These are phyloP conservation scores for Colletotrichum camelliae DNA, from an alignment of 2,329 filamentous ascomycete genomes.

Conservation along the genomic window DNA sequence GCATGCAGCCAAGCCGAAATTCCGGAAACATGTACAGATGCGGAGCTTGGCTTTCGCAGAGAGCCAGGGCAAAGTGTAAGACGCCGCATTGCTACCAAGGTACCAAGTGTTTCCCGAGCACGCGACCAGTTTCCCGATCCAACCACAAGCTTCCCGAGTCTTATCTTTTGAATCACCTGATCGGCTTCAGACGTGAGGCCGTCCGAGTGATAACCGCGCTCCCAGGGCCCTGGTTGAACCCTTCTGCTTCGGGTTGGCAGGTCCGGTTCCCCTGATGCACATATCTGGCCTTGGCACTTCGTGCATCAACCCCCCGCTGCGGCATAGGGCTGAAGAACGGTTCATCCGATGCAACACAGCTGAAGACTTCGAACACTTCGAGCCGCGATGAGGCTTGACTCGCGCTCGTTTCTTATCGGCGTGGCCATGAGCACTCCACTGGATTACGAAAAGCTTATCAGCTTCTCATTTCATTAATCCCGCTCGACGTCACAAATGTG, in stretches of 20 bases:
- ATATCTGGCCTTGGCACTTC: not conserved
- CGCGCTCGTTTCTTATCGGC: not conserved
- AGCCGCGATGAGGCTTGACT: not conserved
- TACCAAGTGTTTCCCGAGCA: not conserved
- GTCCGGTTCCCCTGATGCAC: not conserved
- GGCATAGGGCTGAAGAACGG: not conserved
- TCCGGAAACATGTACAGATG: not conserved
- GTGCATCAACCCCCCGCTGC: not conserved
- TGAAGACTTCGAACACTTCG: not conserved
- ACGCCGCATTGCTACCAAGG: not conserved
- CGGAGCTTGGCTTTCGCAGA: not conserved
- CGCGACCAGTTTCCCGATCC: not conserved
- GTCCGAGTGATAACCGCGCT: not conserved
- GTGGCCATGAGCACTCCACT: not conserved
- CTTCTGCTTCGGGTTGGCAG: not conserved
- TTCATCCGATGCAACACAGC: not conserved
- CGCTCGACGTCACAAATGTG: conserved; percentile 9
- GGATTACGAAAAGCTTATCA: not conserved
- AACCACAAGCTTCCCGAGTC: not conserved
- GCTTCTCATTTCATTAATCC: conserved; percentile 9
- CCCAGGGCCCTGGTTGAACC: not conserved
- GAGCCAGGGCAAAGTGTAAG: too few relatives aligned
- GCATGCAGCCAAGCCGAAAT: not conserved
- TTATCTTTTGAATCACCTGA: not conserved
- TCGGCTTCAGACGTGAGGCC: not conserved